phyloP scores from a whole-genome alignment of 2,329 filamentous ascomycete species.

The Fusarium incarnatum region DNA sequence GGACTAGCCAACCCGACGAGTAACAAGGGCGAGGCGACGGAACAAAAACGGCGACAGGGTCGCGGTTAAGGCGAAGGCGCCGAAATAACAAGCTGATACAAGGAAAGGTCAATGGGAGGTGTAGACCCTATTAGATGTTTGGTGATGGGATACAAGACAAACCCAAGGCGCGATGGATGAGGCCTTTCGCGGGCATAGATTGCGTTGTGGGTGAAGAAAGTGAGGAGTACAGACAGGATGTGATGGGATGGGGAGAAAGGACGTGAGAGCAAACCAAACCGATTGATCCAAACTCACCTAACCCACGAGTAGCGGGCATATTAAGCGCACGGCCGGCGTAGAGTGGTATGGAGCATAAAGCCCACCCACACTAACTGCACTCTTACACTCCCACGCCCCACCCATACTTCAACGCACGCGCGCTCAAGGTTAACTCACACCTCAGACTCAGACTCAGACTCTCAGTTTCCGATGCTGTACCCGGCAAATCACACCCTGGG shows the following conservation, averaged over 20 bases:
- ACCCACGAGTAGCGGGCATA: constrained; percentile 52
- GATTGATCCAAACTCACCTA: constrained; percentile 55
- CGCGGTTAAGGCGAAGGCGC: constrained; percentile 17
- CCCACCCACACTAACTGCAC: constrained; percentile 33
- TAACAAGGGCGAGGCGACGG: constrained; percentile 19
- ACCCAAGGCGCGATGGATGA: constrained; percentile 45
- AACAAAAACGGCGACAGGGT: constrained; percentile 28
- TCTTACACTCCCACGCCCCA: constrained; percentile 6
- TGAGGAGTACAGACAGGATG: constrained; percentile 50
- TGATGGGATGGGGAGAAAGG: constrained; percentile 52
- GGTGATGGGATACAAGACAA: constrained; percentile 16
- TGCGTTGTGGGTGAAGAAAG: constrained; percentile 53
- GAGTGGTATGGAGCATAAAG: constrained; percentile 38
- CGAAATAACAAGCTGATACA: constrained; percentile 15
- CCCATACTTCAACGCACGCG: constrained; percentile 28
- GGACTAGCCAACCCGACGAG: constrained; percentile 20
- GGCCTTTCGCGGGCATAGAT: constrained; percentile 49
- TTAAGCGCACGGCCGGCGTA: constrained; percentile 28
- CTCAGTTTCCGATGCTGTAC: constrained; percentile 36
- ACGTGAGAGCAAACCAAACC: constrained; percentile 51
- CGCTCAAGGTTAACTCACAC: constrained; percentile 22
- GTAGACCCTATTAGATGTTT: constrained; percentile 15
- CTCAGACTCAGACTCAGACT: constrained; percentile 30
- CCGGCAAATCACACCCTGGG: constrained; percentile 34
- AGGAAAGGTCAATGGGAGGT: constrained; percentile 30